Evolutionary conservation across 441 rosid genomes (phyloP).

Genomic region (Isatis lusitanica): DNA sequence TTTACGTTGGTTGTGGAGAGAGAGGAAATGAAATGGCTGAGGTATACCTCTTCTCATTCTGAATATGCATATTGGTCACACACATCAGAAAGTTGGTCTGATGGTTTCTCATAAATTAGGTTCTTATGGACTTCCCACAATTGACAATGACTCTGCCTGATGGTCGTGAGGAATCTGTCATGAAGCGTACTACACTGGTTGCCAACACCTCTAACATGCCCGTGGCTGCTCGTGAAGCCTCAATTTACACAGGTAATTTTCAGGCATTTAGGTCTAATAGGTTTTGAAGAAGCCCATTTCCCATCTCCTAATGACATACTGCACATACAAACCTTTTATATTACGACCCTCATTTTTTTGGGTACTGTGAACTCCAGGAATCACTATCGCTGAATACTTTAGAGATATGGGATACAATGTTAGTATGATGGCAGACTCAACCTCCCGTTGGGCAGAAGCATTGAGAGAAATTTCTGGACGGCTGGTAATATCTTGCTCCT

Average conservation of each 20-base stretch:
- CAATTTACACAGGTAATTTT: slow-evolving; percentile 89
- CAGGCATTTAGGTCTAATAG: not conserved
- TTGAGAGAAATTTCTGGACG: slow-evolving; percentile 99
- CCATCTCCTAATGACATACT: not conserved
- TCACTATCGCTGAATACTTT: slow-evolving; percentile 96
- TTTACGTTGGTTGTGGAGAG: slow-evolving; percentile 99
- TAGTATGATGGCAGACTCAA: slow-evolving; percentile 99
- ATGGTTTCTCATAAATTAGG: slow-evolving; percentile 47
- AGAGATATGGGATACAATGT: slow-evolving; percentile 99
- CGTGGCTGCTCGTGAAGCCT: slow-evolving; percentile 99
- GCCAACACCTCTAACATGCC: slow-evolving; percentile 99
- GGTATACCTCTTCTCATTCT: slow-evolving; percentile 48
- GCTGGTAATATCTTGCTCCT: slow-evolving; percentile 53
- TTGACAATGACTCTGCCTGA: slow-evolving; percentile 99
- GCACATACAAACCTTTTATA: not conserved
- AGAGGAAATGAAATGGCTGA: slow-evolving; percentile 99
- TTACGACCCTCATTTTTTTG: not conserved
- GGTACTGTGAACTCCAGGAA: slow-evolving; percentile 57
- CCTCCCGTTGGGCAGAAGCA: slow-evolving; percentile 99
- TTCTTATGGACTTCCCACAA: slow-evolving; percentile 99
- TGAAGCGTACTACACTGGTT: slow-evolving; percentile 98
- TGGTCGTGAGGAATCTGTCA: slow-evolving; percentile 99
- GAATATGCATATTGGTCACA: not conserved
- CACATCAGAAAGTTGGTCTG: not conserved
- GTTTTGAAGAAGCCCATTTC: slow-evolving; percentile 14